Base-by-base conservation (phyloP, 2,329 filamentous ascomycete genomes). In the Pyrenochaeta sp. region DNA sequence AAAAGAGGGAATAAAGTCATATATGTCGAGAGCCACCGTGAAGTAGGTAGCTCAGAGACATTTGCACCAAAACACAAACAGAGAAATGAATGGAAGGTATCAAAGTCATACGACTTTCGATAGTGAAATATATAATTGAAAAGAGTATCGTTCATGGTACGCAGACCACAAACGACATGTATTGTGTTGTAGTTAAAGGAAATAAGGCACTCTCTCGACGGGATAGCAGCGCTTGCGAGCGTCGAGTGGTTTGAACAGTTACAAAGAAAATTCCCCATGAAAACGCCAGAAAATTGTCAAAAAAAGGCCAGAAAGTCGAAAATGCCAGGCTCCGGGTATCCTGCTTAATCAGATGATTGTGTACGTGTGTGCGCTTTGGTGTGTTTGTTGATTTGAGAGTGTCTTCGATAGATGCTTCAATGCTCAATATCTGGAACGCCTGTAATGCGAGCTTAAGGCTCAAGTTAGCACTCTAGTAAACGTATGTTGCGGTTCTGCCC, bases 401-500 rank as follows among this genome's bases (percentile, higher is more conserved):
- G 9, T n/a, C 21, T 30, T 10, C 13, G 20, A 8, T 4, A 4
- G 20, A 18, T 22, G 15, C 19, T 7, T 19, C 15, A 18, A 30
- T 20, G 17, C 19, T 32, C 24, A 32, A 32, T 6, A 17, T 32
- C 18, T 17, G 19, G 11, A 32, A 20, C 3, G 19, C 30, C 5
- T 11, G 3, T 7, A 20, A 13, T 11, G 21, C 30, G 10, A 35
- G 9, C 35, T 30, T 20, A 30, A 10, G 20, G 11, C 14, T 3
- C 20, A 13, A 28, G 19, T 30, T 19, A 39, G 29, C 31, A 37
- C n/a, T 26, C 55, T 62, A 69, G 44, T 65, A 68, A 23, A 59
- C 64, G 43, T 51, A 63, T n/a, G 64, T 67, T 14, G 59, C 53
- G 17, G 53, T 53, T 35, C 63, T 58, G 10, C 54, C 40, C 6